A percentile compares a stretch with the other conserved stretches of the same genome.
Evolutionary conservation across 2,329 filamentous ascomycete species (phyloP).

Genomic region (Colletotrichum gloeosporioides): DNA sequence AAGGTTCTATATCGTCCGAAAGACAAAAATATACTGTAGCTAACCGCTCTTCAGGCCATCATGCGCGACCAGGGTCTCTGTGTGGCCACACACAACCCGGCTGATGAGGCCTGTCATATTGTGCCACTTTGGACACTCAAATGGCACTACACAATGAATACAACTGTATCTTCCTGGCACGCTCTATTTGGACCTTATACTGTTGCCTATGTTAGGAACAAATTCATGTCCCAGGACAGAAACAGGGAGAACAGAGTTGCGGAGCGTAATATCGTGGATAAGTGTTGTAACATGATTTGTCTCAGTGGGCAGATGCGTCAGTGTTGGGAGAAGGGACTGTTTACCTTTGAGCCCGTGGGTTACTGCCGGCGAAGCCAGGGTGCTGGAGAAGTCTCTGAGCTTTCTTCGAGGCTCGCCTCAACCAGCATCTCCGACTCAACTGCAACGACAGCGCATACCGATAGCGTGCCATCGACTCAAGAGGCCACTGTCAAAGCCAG

Average conservation of each 20-base stretch:
- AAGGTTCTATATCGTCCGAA: background rate
- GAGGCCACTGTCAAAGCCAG: background rate
- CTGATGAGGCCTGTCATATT: background rate
- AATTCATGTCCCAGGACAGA: accelerated
- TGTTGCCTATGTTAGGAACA: accelerated
- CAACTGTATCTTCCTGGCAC: background rate
- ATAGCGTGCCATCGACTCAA: background rate
- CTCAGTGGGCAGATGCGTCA: background rate
- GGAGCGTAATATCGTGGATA: accelerated
- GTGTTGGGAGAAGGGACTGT: background rate
- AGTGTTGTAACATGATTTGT: background rate
- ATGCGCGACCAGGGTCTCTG: background rate
- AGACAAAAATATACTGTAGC: background rate
- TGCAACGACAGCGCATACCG: background rate
- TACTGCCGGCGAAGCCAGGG: background rate
- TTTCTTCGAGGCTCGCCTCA: background rate
- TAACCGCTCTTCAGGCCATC: background rate
- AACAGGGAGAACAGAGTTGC: background rate
- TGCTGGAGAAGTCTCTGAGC: background rate
- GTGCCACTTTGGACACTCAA: background rate
- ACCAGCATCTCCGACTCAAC: background rate
- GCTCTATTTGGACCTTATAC: background rate
- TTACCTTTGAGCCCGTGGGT: background rate
- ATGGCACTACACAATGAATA: background rate
- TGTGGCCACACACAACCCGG: background rate